These are phyloP conservation scores for Picea sitchensis DNA, from an alignment of 75 land plant species.

Conservation along the genomic window DNA sequence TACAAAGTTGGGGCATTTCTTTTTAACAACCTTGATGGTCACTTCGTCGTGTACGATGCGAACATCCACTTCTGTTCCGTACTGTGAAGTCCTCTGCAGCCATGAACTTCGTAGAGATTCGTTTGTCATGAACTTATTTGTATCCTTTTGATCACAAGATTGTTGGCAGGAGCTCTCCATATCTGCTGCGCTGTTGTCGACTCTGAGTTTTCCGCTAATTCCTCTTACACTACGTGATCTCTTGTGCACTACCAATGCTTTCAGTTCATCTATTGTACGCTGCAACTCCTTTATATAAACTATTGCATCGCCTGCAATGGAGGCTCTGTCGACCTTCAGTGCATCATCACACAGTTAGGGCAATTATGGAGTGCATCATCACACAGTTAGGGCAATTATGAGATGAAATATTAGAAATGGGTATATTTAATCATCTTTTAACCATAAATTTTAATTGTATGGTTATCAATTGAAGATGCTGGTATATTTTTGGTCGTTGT, in stretches of 20 bases:
- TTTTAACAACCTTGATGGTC: slow-evolving; percentile 71
- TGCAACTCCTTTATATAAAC: slow-evolving; percentile 84
- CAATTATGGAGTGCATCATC: neutral
- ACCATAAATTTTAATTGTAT: too few relatives aligned
- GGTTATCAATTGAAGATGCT: too few relatives aligned
- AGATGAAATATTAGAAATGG: neutral
- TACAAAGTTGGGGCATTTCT: slow-evolving; percentile 39
- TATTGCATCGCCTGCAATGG: slow-evolving; percentile 81
- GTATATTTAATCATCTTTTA: too few relatives aligned
- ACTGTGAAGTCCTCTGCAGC: slow-evolving; percentile 25
- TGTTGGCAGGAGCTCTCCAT: neutral
- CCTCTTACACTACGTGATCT: slow-evolving; percentile 3
- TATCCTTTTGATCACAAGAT: neutral
- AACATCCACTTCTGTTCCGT: slow-evolving; percentile 67
- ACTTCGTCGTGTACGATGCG: slow-evolving; percentile 86
- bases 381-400: neutral
- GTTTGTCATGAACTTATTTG: neutral
- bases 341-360: neutral
- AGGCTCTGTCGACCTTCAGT: slow-evolving; percentile 72
- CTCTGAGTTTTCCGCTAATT: neutral
- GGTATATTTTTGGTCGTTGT: too few relatives aligned
- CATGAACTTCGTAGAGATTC: neutral
- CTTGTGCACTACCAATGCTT: slow-evolving; percentile 58
- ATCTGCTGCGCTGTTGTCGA: neutral
- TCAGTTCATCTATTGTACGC: slow-evolving; percentile 64